Conservation (phyloP, 208 protist species). For the Tritrichomonas foetus region DNA sequence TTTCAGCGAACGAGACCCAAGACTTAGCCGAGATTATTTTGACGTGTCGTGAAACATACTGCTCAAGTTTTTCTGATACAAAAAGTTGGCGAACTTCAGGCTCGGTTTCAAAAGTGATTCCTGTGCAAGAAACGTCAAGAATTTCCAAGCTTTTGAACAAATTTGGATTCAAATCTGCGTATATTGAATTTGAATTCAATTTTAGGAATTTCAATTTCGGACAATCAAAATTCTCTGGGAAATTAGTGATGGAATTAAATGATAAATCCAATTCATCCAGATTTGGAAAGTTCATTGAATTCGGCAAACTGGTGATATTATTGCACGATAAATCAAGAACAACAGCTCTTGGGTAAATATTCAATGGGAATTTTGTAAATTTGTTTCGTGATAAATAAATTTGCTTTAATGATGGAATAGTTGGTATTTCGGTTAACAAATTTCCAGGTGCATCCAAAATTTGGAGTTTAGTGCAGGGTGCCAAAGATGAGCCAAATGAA, state of each 20-base stretch:
- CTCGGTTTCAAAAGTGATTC: background rate
- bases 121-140: background rate
- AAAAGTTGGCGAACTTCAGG: too few species aligned
- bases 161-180: too few species aligned
- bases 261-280: background rate
- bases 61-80: too few species aligned
- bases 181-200: background rate
- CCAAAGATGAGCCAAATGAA: too few species aligned
- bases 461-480: too few species aligned
- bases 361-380: background rate
- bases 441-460: background rate
- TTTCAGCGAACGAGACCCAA: background rate
- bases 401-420: background rate
- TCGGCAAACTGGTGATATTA: background rate
- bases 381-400: background rate
- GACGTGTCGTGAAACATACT: too few species aligned
- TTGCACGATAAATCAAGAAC: background rate
- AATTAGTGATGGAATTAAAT: background rate
- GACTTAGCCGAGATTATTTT: too few species aligned
- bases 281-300: background rate
- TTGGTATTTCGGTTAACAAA: background rate
- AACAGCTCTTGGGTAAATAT: background rate
- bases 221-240: background rate
- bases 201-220: background rate
- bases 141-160: background rate